These are phyloP conservation scores for Gypsophila paniculata DNA, from an alignment of 179 eudicot genomes.

Conservation along the genomic window DNA sequence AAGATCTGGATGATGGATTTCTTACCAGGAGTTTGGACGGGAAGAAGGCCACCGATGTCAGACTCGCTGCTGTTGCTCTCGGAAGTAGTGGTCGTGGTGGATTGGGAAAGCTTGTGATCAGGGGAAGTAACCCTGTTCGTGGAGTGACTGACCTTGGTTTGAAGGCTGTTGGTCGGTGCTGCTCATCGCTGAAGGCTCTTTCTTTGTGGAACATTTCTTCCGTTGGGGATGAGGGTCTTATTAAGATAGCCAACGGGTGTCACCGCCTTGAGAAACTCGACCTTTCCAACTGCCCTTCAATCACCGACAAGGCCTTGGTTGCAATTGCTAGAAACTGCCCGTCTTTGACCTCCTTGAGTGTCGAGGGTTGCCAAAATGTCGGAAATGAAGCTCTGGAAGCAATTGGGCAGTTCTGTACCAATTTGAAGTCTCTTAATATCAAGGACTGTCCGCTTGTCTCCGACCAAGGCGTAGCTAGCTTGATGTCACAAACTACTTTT, in stretches of 20 bases:
- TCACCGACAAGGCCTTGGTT: constrained; percentile 58
- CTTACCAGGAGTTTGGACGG: constrained; percentile 76
- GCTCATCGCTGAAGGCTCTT: constrained; percentile 64
- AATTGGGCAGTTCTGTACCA: constrained; percentile 54
- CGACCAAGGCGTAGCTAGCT: constrained; percentile 68
- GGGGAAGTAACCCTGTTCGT: constrained; percentile 45
- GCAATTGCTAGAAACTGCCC: constrained; percentile 61
- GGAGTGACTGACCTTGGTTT: constrained; percentile 64
- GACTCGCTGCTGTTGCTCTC: constrained; percentile 78
- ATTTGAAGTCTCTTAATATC: constrained; percentile 47
- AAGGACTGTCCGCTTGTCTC: constrained; percentile 65
- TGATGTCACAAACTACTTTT: constrained; percentile 54
- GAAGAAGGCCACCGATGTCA: constrained; percentile 78
- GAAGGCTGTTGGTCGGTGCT: constrained; percentile 63
- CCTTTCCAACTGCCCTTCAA: constrained; percentile 49
- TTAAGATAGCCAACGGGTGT: constrained; percentile 67
- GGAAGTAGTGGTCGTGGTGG: constrained; percentile 73
- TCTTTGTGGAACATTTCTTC: constrained; percentile 64
- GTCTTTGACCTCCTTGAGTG: constrained; percentile 36
- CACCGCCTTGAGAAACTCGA: constrained; percentile 65
- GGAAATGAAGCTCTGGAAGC: constrained; percentile 61
- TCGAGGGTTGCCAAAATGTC: constrained; percentile 58
- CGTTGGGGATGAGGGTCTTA: constrained; percentile 69
- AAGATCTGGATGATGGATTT: constrained; percentile 35
- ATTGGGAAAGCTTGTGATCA: constrained; percentile 66